Percentiles rank a stretch among this genome's conserved stretches.
These are phyloP conservation scores for Dendrobium huoshanense DNA, from an alignment of 106 monocot species.

Conservation along the genomic window DNA sequence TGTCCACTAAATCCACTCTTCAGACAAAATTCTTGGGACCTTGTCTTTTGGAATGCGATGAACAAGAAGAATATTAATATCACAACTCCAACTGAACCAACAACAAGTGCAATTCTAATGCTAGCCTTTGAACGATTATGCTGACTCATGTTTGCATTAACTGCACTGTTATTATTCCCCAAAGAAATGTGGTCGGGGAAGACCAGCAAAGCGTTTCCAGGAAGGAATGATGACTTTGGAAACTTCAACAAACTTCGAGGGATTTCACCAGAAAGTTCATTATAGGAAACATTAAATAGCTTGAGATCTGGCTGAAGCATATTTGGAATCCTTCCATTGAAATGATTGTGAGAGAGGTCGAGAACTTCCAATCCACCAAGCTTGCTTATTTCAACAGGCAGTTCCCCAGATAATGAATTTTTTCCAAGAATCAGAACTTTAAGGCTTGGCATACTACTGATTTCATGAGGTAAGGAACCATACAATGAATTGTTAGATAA, in stretches of 20 bases:
- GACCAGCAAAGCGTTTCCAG: slow-evolving; percentile 59
- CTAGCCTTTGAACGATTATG: slow-evolving; percentile 27
- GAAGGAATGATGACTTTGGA: slow-evolving; percentile 54
- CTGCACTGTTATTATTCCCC: slow-evolving; percentile 21
- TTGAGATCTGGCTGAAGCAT: slow-evolving; percentile 43
- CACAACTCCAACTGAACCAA: slow-evolving; percentile 68
- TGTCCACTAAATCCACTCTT: slow-evolving; percentile 36
- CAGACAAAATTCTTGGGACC: slow-evolving; percentile 70
- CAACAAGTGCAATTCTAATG: slow-evolving; percentile 46
- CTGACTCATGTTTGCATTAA: slow-evolving; percentile 10
- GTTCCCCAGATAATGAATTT: slow-evolving; percentile 67
- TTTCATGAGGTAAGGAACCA: slow-evolving; percentile 55
- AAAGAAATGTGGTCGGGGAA: slow-evolving; percentile 26
- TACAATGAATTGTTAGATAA: slow-evolving; percentile 65
- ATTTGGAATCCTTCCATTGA: slow-evolving; percentile 66
- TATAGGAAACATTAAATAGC: slow-evolving; percentile 67
- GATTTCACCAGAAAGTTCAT: slow-evolving; percentile 69
- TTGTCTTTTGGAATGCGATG: slow-evolving; percentile 52
- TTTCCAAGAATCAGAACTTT: slow-evolving; percentile 38
- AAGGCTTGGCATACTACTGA: slow-evolving; percentile 61
- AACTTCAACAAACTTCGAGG: slow-evolving; percentile 63
- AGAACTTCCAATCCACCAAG: slow-evolving; percentile 53
- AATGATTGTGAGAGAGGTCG: slow-evolving; percentile 75
- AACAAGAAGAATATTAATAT: slow-evolving; percentile 58
- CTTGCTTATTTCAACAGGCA: slow-evolving; percentile 66